Base-by-base conservation (phyloP, 1,284 basidiomycete genomes). In the Ceratobasidium sp. region DNA sequence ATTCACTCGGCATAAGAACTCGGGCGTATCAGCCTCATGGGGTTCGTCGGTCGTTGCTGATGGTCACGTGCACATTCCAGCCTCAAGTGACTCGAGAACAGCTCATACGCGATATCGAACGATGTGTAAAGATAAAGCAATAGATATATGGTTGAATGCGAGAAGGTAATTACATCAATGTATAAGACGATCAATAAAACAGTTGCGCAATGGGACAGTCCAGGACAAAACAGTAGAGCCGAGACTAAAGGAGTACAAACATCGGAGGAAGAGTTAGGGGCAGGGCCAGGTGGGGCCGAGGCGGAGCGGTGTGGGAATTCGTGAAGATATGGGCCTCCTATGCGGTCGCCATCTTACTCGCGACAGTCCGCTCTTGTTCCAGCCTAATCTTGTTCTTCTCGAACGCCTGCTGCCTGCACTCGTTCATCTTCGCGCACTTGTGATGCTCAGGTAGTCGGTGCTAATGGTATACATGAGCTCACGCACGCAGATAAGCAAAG, bases 371-470 rank as follows among this genome's bases (percentile, higher is more conserved):
- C 82, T 95, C 93, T 77, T 88, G 88, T 85, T 94, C 93, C 74
- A 95, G 84, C 84, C 92, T 92, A 71, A 84, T 86, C 87, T 94
- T 94, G 85, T 94, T 94, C 79, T 88, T 86, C 77, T 93, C 88
- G 80, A 94, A 94, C 14, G 93, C 93, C 80, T 92, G 90, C 80
- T 93, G 90, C 77, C 89, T 84, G 82, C 93, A 94, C 80, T 89
- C 89, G 80, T 91, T 89, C 74, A 95, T 83, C 75, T 93, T 90
- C 77, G 87, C 85, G 83, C 92, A 94, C 75, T 86, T 86, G 79
- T 94, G 92, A 77, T 91, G 91, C 79, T 94, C 92, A 9, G 92
- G 92, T 77, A 93, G 85, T 77, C 92, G 92, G 79, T 94, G 92
- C 92, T 94, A 77, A 3, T 1, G 73, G 74, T 32, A 14, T 44